phyloP scores from a whole-genome alignment of 2,329 filamentous ascomycete genomes.

The Didymella glomerata region DNA sequence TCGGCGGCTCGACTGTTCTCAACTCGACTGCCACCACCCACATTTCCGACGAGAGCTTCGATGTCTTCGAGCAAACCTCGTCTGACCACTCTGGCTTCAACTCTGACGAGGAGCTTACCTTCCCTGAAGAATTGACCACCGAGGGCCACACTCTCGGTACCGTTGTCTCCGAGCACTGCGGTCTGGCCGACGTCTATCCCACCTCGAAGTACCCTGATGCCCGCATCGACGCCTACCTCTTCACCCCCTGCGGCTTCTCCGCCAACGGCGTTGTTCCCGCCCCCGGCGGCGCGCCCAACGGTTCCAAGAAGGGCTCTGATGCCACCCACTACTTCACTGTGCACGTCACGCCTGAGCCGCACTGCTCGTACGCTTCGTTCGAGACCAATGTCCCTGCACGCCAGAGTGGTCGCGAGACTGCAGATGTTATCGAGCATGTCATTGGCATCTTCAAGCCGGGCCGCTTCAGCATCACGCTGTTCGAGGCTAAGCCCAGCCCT shows the following conservation, averaged over 20 bases:
- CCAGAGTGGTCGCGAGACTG: slow-evolving; percentile 86
- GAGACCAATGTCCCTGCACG: slow-evolving; percentile 96
- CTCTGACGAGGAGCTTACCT: slow-evolving; percentile 64
- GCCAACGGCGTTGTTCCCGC: slow-evolving; percentile 95
- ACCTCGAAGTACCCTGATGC: slow-evolving; percentile 88
- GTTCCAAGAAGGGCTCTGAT: slow-evolving; percentile 52
- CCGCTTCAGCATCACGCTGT: slow-evolving; percentile 96
- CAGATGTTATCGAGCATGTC: slow-evolving; percentile 91
- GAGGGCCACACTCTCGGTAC: slow-evolving; percentile 94
- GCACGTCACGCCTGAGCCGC: slow-evolving; percentile 94
- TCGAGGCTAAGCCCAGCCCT: slow-evolving; percentile 78
- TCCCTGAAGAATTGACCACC: slow-evolving; percentile 80
- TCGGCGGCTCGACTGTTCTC: slow-evolving; percentile 46
- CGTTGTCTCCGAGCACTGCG: slow-evolving; percentile 88
- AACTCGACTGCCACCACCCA: slow-evolving; percentile 54
- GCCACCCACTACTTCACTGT: slow-evolving; percentile 91
- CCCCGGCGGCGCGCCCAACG: slow-evolving; percentile 60
- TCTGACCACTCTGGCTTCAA: slow-evolving; percentile 67
- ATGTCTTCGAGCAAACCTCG: slow-evolving; percentile 82
- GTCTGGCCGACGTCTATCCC: slow-evolving; percentile 88
- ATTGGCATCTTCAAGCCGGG: slow-evolving; percentile 96
- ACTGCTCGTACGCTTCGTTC: slow-evolving; percentile 97
- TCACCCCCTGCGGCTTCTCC: slow-evolving; percentile 95
- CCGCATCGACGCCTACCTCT: slow-evolving; percentile 93
- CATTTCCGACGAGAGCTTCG: slow-evolving; percentile 67